phyloP scores from a whole-genome alignment of 495 filamentous ascomycete genomes.

The Chaetomium fimeti region DNA sequence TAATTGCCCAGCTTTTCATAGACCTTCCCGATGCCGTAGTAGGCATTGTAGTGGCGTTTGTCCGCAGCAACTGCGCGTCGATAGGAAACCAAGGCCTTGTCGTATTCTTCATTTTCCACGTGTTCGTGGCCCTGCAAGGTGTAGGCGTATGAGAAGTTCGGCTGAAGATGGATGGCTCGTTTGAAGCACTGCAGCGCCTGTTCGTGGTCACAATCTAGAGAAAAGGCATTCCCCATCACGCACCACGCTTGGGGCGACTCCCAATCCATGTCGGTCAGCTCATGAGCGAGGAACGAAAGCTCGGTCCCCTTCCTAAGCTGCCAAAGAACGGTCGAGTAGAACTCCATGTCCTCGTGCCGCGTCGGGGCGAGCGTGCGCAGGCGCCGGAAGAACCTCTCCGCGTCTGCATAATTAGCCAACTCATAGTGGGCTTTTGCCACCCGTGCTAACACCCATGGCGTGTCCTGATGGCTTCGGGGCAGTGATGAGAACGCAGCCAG shows the following conservation, averaged over 20 bases:
- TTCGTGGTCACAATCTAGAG: conserved; percentile 90
- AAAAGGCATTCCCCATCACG: conserved; percentile 91
- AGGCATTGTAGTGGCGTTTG: conserved; percentile 90
- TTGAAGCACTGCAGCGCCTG: conserved; percentile 95
- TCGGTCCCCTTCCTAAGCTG: conserved; percentile 89
- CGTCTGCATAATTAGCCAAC: conserved; percentile 75
- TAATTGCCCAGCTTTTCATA: conserved; percentile 94
- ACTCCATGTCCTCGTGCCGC: conserved; percentile 88
- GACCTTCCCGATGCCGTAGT: conserved; percentile 90
- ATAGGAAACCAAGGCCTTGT: conserved; percentile 85
- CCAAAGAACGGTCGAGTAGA: conserved; percentile 97
- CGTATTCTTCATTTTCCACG: conserved; percentile 94
- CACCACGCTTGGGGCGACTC: conserved; percentile 94
- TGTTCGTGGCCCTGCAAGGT: conserved; percentile 96
- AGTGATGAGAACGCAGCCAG: conserved; percentile 68
- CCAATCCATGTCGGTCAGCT: conserved; percentile 79
- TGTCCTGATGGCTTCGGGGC: conserved; percentile 74
- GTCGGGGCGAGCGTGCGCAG: conserved; percentile 74
- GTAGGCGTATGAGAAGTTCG: conserved; percentile 90
- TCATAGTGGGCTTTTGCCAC: conserved; percentile 89
- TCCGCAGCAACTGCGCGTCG: conserved; percentile 80
- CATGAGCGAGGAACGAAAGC: conserved; percentile 86
- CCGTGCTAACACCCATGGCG: conserved; percentile 90
- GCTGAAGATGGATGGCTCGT: conserved; percentile 83
- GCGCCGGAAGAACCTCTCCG: conserved; percentile 78